Percentiles rank a stretch among this genome's conserved stretches.
Conservation (phyloP, 208 protist species). For the Endotrypanum monterogeii region DNA sequence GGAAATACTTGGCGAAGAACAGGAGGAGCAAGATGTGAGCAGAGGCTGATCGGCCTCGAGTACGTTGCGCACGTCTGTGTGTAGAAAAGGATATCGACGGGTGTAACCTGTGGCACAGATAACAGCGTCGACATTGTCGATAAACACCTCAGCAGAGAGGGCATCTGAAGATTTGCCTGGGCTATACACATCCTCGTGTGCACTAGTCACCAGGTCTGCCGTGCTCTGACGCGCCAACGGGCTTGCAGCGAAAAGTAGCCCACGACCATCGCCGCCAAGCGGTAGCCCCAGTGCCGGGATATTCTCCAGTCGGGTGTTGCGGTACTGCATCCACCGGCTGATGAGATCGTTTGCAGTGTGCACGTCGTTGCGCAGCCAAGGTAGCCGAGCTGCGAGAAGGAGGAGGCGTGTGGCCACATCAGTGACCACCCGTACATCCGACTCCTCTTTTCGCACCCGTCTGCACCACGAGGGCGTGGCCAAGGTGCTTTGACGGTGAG, state of each 20-base stretch:
- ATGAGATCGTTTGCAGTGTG: conserved; percentile 51
- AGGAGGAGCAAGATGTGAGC: conserved; percentile 6
- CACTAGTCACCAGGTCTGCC: conserved; percentile 43
- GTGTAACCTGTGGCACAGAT: conserved; percentile 85
- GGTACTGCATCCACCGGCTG: conserved; percentile 59
- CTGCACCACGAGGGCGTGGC: neutral
- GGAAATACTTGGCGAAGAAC: neutral
- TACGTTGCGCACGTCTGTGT: conserved; percentile 52
- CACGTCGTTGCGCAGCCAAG: conserved; percentile 53
- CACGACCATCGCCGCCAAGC: conserved; percentile 41
- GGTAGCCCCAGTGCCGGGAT: conserved; percentile 49
- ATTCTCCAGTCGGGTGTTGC: conserved; percentile 34
- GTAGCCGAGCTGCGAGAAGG: conserved; percentile 33
- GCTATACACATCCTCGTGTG: conserved; percentile 17
- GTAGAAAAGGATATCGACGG: conserved; percentile 77
- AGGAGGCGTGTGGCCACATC: conserved; percentile 41
- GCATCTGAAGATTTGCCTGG: neutral
- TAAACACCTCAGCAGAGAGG: conserved; percentile 35
- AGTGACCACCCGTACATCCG: conserved; percentile 25
- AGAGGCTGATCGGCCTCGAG: conserved; percentile 51
- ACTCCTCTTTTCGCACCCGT: neutral
- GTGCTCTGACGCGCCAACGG: conserved; percentile 15
- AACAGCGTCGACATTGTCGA: conserved; percentile 77
- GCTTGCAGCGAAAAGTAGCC: conserved; percentile 54
- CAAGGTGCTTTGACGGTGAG: conserved; percentile 5